Conservation (phyloP, 2,329 filamentous ascomycete species). For the Lachnellula cervina region DNA sequence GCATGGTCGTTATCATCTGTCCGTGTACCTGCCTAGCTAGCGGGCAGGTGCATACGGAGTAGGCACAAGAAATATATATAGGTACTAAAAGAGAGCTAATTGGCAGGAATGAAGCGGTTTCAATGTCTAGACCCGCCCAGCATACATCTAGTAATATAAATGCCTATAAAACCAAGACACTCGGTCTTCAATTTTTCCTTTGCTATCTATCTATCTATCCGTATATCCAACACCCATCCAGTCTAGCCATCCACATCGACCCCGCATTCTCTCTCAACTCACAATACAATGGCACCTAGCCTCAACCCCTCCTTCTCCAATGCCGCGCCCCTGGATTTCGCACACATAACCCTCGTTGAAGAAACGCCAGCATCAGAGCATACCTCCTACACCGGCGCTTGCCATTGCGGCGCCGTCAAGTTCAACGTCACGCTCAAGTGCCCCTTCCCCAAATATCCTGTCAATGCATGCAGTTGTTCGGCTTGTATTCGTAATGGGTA, state of each 20-base stretch:
- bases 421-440: conserved; percentile 49
- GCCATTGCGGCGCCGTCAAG: conserved; percentile 49
- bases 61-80: no score
- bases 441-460: conserved; percentile 42
- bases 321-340: neutral
- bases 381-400: conserved; percentile 48
- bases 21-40: no score
- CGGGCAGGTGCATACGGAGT: no score
- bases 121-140: no score
- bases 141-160: no score
- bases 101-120: no score
- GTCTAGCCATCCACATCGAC: neutral
- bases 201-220: no score
- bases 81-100: no score
- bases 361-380: conserved; percentile 5
- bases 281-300: neutral
- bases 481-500: conserved; percentile 52
- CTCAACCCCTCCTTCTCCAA: neutral
- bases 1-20: no score
- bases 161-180: neutral
- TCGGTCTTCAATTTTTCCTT: neutral
- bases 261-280: neutral
- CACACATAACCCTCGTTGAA: neutral
- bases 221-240: no score
- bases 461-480: conserved; percentile 60